Conservation (phyloP, 208 protist species). For the Leishmania aethiopica region DNA sequence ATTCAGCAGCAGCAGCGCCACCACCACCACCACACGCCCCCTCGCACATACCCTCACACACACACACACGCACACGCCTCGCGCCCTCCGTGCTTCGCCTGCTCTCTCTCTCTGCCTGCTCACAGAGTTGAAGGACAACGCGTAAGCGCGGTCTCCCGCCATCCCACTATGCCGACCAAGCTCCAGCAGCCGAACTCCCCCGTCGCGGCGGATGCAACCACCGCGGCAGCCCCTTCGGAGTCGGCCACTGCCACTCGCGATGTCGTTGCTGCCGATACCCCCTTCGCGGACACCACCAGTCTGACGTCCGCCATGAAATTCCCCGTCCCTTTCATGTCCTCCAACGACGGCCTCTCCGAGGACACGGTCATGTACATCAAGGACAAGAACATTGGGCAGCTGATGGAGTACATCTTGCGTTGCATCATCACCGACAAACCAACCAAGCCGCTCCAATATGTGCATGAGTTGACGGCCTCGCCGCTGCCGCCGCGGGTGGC, state of each 20-base stretch:
- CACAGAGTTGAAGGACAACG: not conserved
- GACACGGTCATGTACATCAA: slow-evolving; percentile 74
- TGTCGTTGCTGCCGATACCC: no score
- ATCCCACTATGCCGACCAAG: not conserved
- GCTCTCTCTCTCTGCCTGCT: not conserved
- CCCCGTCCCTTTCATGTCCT: slow-evolving; percentile 22
- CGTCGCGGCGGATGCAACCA: not conserved
- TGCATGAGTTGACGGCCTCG: slow-evolving; percentile 53
- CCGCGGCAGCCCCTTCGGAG: not conserved
- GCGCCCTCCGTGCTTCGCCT: not conserved
- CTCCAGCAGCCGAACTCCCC: not conserved
- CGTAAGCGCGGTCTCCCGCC: not conserved
- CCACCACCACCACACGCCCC: not conserved
- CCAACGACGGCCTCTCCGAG: slow-evolving; percentile 50
- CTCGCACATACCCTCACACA: not conserved
- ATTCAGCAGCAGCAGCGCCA: not conserved
- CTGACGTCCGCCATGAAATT: not conserved
- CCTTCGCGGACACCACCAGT: not conserved
- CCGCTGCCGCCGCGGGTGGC: slow-evolving; percentile 73
- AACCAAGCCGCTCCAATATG: slow-evolving; percentile 56
- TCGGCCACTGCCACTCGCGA: not conserved
- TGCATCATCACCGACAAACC: slow-evolving; percentile 71
- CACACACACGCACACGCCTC: not conserved
- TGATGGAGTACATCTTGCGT: slow-evolving; percentile 87
- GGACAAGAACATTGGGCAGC: slow-evolving; percentile 73